phyloP scores from a whole-genome alignment of 2,329 filamentous ascomycete genomes.

The Microcera coccophila region DNA sequence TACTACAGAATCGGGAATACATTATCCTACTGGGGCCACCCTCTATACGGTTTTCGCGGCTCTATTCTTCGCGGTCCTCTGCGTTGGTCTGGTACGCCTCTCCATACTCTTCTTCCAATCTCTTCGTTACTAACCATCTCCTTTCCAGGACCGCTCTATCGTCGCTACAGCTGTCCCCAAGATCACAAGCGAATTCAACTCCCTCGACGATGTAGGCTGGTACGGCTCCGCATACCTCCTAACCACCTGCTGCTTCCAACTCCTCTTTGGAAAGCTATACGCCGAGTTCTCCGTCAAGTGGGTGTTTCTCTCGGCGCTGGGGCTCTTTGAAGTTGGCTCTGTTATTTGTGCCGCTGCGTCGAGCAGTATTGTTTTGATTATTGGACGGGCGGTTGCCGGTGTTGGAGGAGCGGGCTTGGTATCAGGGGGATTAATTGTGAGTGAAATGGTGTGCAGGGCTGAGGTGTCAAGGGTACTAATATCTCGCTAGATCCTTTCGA shows the following conservation, averaged over 20 bases:
- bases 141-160: conserved; percentile 1
- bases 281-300: conserved; percentile 23
- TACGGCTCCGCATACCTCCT: conserved; percentile 1
- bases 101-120: background rate
- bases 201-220: conserved; percentile 1
- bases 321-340: conserved; percentile 43
- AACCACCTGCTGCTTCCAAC: conserved; percentile 1
- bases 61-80: background rate
- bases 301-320: conserved; percentile 23
- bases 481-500: background rate
- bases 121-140: background rate
- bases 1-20: background rate
- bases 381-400: conserved; percentile 39
- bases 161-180: background rate
- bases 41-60: background rate
- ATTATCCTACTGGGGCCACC: background rate
- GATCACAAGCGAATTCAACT: conserved; percentile 1
- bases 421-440: background rate
- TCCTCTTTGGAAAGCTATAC: conserved; percentile 11
- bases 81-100: background rate
- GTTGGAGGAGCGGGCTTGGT: conserved; percentile 29
- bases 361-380: conserved; percentile 35
- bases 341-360: conserved; percentile 41
- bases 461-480: background rate
- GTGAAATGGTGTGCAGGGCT: background rate